Percentiles rank a stretch among this genome's conserved stretches.
Evolutionary conservation across 2,329 filamentous ascomycete species (phyloP).

Genomic region (Fragosphaeria purpurea): DNA sequence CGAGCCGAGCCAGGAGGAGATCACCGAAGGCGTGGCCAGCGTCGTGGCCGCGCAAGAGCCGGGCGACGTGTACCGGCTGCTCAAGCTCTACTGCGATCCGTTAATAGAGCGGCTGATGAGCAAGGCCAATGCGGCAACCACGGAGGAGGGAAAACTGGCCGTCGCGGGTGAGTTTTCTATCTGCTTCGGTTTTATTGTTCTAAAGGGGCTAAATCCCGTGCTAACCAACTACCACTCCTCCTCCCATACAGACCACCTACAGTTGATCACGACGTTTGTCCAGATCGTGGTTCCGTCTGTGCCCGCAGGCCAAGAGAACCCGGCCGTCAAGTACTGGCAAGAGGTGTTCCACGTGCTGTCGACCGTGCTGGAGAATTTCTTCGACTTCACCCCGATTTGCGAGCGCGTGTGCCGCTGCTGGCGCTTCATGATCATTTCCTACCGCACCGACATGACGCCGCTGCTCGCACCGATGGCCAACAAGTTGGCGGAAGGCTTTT

Average conservation of each 20-base stretch:
- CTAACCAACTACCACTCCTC: neutral
- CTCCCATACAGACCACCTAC: slow-evolving; percentile 62
- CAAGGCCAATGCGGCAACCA: slow-evolving; percentile 74
- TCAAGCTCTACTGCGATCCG: slow-evolving; percentile 91
- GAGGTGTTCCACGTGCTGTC: slow-evolving; percentile 84
- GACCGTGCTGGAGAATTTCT: slow-evolving; percentile 79
- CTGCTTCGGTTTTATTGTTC: neutral
- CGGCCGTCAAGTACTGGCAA: slow-evolving; percentile 90
- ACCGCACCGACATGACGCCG: slow-evolving; percentile 79
- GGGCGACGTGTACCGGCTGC: slow-evolving; percentile 67
- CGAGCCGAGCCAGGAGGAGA: slow-evolving; percentile 80
- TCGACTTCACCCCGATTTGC: slow-evolving; percentile 76
- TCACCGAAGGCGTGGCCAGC: slow-evolving; percentile 89
- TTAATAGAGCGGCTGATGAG: slow-evolving; percentile 75
- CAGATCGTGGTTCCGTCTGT: slow-evolving; percentile 68
- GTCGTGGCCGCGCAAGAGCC: slow-evolving; percentile 81
- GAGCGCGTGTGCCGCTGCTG: slow-evolving; percentile 92
- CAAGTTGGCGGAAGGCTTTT: slow-evolving; percentile 78
- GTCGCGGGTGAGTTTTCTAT: slow-evolving; percentile 57
- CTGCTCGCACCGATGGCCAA: slow-evolving; percentile 78
- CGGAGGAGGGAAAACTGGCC: slow-evolving; percentile 73
- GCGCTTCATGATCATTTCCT: slow-evolving; percentile 94
- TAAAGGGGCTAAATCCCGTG: neutral
- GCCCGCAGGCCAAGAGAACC: slow-evolving; percentile 63
- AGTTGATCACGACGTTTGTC: slow-evolving; percentile 84